These are phyloP conservation scores for Ceratobasidium sp. DNA, from an alignment of 1,284 basidiomycete species.

Conservation along the genomic window DNA sequence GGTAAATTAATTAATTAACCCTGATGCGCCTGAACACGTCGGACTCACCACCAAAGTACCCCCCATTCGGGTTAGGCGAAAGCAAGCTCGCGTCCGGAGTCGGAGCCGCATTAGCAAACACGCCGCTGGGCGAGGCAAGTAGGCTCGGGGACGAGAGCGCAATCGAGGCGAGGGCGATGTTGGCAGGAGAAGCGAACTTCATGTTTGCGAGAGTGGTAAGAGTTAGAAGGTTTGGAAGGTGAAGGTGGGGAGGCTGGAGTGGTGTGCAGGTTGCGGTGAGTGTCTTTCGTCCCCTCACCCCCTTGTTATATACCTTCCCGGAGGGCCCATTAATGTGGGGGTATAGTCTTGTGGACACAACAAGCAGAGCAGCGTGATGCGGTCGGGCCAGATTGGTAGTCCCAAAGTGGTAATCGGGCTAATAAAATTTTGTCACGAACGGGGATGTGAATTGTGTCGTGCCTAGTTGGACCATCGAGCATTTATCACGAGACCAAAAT, in stretches of 20 bases:
- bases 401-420: background rate
- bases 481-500: no score
- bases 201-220: constrained; percentile 25
- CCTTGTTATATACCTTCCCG: constrained; percentile 6
- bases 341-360: background rate
- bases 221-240: background rate
- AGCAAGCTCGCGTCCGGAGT: constrained; percentile 11
- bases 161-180: constrained; percentile 28
- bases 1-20: background rate
- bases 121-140: constrained; percentile 16
- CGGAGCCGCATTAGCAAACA: constrained; percentile 36
- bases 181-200: constrained; percentile 39
- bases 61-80: constrained; percentile 32
- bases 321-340: background rate
- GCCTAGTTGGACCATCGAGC: no score
- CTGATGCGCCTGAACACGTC: background rate
- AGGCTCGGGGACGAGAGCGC: constrained; percentile 37
- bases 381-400: background rate
- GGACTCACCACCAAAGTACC: constrained; percentile 36
- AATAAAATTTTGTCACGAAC: no score
- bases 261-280: background rate
- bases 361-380: background rate
- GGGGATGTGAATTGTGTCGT: no score
- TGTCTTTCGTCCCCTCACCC: background rate
- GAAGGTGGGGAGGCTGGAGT: background rate